Base-by-base conservation (phyloP, 2,329 filamentous ascomycete species). In the Achaetomium macrosporum region DNA sequence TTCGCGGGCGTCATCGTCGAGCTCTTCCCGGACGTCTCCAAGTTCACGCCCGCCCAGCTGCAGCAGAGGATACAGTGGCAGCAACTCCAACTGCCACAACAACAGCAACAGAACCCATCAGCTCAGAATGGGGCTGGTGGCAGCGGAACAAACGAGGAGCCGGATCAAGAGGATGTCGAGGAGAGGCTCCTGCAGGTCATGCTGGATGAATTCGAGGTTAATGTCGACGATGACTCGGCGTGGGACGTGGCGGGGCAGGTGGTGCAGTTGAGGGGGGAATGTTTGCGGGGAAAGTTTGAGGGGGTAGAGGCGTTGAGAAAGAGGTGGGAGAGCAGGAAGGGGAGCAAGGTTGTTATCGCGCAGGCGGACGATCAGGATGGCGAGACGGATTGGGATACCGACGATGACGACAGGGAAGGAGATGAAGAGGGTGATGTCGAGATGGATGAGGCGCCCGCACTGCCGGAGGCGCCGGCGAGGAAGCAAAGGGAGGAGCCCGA, bases 181-280 rank as follows among this genome's bases (percentile, higher is more conserved):
- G 79, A 85, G 39, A 83, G 95, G 47, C 76, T 97, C 44, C 75
- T 96, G 43, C 88, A 96, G 64, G 84, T 96, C 56, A 93, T 97
- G 86, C 80, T 87, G 57, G 93, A 97, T 72, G 93, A 99, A 71
- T 99, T 97, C 65, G 90, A 96, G 64, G 87, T 93, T 51, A 85
- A 88, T 52, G 82, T 96, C 29, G 93, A 97, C 64, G 93, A 99
- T 69, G 91, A 90, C 62, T 92, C 85, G 44, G 87, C 84, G 33
- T 83, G 79, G 49, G 80, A 85, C 51, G 81, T 95, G 7, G 90
- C 90, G 10, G 74, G 76, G 54, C 77, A 84, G 62, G 88, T 97
- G 54, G 71, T 95, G 68, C 76, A 77, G 48, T 72, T 92, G 58
- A 77, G 83, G 63, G 74, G 75, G 54, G 78, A 87, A 65, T 83